Evolutionary conservation across 371 early-diverging fungal species (phyloP).

Genomic region (Apophysomyces variabilis): DNA sequence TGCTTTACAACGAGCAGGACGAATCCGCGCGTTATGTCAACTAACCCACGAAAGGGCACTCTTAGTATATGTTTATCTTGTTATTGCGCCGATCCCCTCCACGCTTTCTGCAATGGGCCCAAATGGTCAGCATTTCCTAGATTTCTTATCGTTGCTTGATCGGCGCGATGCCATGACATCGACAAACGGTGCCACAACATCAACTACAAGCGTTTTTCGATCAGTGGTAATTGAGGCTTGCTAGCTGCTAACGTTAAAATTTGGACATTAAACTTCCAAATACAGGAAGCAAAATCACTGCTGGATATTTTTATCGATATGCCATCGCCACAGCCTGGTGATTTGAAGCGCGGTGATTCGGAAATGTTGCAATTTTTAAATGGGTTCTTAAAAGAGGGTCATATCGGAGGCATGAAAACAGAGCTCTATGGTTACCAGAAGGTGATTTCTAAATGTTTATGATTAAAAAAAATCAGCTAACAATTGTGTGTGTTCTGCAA

Average conservation of each 20-base stretch:
- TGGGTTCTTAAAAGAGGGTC: constrained; percentile 10
- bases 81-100: not conserved
- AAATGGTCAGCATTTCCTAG: not conserved
- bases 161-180: not conserved
- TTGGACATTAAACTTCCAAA: not conserved
- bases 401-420: constrained; percentile 62
- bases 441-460: constrained; percentile 17
- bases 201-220: not conserved
- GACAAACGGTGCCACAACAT: not conserved
- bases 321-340: constrained; percentile 38
- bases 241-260: not conserved
- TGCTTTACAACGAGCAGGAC: not conserved
- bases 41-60: not conserved
- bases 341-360: constrained; percentile 12
- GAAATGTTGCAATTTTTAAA: constrained; percentile 24
- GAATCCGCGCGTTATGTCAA: not conserved
- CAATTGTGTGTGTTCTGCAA: constrained; percentile 12
- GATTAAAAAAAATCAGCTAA: not conserved
- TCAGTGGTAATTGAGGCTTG: not conserved
- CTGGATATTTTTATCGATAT: constrained; percentile 48
- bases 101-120: not conserved
- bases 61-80: not conserved
- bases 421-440: constrained; percentile 64
- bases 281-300: constrained; percentile 14
- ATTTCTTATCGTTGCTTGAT: not conserved